phyloP scores from a whole-genome alignment of 805 yeast genomes.

The Ogataea methylovora region DNA sequence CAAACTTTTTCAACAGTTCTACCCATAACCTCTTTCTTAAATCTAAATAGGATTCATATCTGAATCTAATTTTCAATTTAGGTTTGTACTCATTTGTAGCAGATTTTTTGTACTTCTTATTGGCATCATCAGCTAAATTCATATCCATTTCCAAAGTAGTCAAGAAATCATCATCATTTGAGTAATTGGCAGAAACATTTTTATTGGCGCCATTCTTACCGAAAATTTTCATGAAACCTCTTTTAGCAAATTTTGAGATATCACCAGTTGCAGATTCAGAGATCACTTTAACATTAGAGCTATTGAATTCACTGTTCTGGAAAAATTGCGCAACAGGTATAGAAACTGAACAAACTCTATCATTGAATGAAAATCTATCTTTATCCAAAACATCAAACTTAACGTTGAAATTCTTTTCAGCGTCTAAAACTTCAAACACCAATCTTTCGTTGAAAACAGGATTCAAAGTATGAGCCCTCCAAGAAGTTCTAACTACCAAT shows the following conservation, averaged over 20 bases:
- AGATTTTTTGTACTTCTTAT: conserved; percentile 25
- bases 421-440: conserved; percentile 66
- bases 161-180: conserved; percentile 30
- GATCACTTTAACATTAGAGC: neutral
- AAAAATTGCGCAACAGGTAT: conserved; percentile 39
- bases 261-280: conserved; percentile 1
- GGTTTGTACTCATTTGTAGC: conserved; percentile 34
- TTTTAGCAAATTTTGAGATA: neutral
- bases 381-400: conserved; percentile 74
- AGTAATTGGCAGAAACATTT: conserved; percentile 16
- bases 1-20: conserved; percentile 40
- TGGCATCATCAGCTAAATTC: conserved; percentile 19
- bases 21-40: conserved; percentile 68
- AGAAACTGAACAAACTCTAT: conserved; percentile 63
- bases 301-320: neutral
- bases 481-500: conserved; percentile 73
- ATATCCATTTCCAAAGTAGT: conserved; percentile 30
- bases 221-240: conserved; percentile 10
- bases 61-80: conserved; percentile 47
- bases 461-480: conserved; percentile 72
- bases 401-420: conserved; percentile 59
- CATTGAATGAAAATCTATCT: conserved; percentile 78
- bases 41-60: conserved; percentile 58
- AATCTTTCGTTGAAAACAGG: conserved; percentile 79
- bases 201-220: conserved; percentile 17